These are phyloP conservation scores for Rhypophila decipiens DNA, from an alignment of 495 filamentous ascomycete species.

Conservation along the genomic window DNA sequence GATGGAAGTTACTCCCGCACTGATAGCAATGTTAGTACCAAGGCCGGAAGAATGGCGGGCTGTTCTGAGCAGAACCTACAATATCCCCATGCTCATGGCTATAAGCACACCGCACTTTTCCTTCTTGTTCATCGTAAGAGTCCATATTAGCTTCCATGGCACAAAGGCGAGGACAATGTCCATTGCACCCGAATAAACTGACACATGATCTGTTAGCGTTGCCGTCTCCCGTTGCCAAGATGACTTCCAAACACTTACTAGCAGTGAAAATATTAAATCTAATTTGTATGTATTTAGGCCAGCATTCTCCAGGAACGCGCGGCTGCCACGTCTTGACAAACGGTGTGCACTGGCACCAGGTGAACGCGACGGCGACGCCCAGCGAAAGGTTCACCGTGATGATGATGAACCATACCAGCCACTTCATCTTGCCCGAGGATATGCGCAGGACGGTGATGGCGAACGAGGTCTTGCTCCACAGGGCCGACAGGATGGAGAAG, in stretches of 20 bases:
- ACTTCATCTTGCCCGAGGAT: conserved; percentile 22
- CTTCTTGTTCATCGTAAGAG: conserved; percentile 25
- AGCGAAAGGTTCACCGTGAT: conserved; percentile 27
- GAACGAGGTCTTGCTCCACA: conserved; percentile 30
- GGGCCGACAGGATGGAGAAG: conserved; percentile 28
- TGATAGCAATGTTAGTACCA: conserved; percentile 5
- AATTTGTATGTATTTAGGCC: conserved; percentile 22
- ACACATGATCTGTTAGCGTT: background rate
- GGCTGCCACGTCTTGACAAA: conserved; percentile 27
- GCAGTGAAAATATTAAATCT: conserved; percentile 29
- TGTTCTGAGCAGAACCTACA: conserved; percentile 17
- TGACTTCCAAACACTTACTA: conserved; percentile 7
- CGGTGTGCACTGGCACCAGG: conserved; percentile 28
- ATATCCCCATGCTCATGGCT: conserved; percentile 34
- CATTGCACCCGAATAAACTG: conserved; percentile 27
- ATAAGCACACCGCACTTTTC: conserved; percentile 30
- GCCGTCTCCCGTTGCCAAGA: background rate
- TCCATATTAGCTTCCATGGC: conserved; percentile 34
- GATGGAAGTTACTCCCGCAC: conserved; percentile 19
- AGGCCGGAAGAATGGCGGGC: no score
- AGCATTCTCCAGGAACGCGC: conserved; percentile 24
- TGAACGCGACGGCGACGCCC: conserved; percentile 23
- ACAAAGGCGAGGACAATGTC: conserved; percentile 29
- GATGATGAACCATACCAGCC: conserved; percentile 29
- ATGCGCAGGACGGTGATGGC: conserved; percentile 30